Conservation (phyloP, 1,284 basidiomycete genomes). For the Phylloporus sp. region DNA sequence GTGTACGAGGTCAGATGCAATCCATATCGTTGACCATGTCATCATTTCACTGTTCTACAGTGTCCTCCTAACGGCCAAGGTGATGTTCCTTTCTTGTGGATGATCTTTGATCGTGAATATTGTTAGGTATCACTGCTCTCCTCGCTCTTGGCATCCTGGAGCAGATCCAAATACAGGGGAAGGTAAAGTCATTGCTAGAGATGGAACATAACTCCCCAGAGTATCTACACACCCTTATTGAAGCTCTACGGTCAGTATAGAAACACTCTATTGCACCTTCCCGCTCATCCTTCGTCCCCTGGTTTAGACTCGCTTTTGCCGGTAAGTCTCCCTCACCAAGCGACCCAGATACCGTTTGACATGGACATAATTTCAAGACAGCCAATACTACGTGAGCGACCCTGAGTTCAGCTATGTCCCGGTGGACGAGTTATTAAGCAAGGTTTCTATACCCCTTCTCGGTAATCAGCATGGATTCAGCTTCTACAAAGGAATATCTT, state of each 20-base stretch:
- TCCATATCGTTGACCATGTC: conserved; percentile 6
- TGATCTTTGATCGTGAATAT: conserved; percentile 5
- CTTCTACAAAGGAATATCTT: conserved; percentile 75
- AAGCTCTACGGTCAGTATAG: conserved; percentile 72
- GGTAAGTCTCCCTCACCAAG: conserved; percentile 52
- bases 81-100: conserved; percentile 19
- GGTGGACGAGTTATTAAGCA: conserved; percentile 80
- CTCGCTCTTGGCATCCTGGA: conserved; percentile 94
- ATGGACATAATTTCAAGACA: conserved; percentile 58
- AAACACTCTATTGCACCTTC: neutral
- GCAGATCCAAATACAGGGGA: conserved; percentile 78
- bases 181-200: conserved; percentile 73
- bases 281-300: conserved; percentile 10
- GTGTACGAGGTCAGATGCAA: conserved; percentile 77
- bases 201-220: conserved; percentile 89
- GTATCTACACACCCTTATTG: conserved; percentile 90
- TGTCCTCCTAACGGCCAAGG: conserved; percentile 97
- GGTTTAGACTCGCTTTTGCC: conserved; percentile 73
- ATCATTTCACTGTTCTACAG: conserved; percentile 44
- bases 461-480: conserved; percentile 4
- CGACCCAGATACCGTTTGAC: neutral
- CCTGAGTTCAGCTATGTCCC: conserved; percentile 80
- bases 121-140: conserved; percentile 83
- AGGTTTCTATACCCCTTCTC: conserved; percentile 65
- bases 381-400: conserved; percentile 89